These are phyloP conservation scores for Caloboletus inedulis DNA, from an alignment of 1,284 basidiomycete species.

Conservation along the genomic window DNA sequence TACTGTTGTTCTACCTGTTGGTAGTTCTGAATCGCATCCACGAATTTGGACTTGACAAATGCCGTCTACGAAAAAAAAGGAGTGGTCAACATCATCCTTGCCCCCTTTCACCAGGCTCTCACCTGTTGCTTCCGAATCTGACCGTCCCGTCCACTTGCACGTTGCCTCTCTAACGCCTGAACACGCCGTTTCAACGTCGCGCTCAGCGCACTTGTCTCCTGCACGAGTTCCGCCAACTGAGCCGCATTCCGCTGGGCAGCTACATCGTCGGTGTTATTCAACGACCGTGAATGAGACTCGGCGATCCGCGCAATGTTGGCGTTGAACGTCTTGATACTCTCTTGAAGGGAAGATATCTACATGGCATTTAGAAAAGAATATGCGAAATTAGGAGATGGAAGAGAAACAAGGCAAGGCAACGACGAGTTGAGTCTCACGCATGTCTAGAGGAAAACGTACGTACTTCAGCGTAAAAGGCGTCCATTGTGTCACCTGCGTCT, in stretches of 20 bases:
- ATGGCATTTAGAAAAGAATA: neutral
- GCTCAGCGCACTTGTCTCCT: conserved; percentile 76
- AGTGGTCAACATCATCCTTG: neutral
- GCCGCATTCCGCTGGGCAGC: conserved; percentile 59
- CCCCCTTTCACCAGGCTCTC: conserved; percentile 8
- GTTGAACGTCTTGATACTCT: conserved; percentile 65
- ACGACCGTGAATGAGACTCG: conserved; percentile 70
- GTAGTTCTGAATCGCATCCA: conserved; percentile 82
- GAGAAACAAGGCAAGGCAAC: neutral
- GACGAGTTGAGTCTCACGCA: neutral
- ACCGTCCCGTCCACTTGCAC: conserved; percentile 71
- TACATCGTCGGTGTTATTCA: conserved; percentile 76
- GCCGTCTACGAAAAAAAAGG: conserved; percentile 49
- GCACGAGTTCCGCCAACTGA: conserved; percentile 71
- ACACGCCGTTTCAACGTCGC: conserved; percentile 73
- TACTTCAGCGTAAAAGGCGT: conserved; percentile 73
- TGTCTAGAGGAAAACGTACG: conserved; percentile 15
- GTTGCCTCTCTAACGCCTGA: conserved; percentile 73
- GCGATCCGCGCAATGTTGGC: conserved; percentile 66
- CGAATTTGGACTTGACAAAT: conserved; percentile 77
- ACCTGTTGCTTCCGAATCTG: conserved; percentile 85
- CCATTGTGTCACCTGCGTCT: conserved; percentile 55
- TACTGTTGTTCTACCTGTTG: conserved; percentile 93
- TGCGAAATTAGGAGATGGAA: neutral
- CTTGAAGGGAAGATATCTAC: conserved; percentile 73